phyloP scores from a whole-genome alignment of 1,284 basidiomycete genomes.

The Agaricales sp. region DNA sequence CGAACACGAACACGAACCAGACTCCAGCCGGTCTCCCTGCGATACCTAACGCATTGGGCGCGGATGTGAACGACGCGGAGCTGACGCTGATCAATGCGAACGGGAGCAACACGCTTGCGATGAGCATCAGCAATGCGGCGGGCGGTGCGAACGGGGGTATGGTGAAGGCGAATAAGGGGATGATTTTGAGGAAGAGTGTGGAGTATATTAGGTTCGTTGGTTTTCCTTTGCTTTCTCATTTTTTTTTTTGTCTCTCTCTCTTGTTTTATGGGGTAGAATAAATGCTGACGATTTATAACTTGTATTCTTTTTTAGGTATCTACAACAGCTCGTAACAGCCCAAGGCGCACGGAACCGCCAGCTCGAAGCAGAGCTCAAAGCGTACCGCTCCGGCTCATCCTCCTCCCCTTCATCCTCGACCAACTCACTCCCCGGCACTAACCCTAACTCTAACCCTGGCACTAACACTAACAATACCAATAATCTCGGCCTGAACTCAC shows the following conservation, averaged over 20 bases:
- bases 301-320: slow-evolving; percentile 36
- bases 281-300: too few relatives aligned
- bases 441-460: neutral
- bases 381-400: slow-evolving; percentile 22
- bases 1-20: neutral
- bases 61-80: neutral
- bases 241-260: slow-evolving; percentile 1
- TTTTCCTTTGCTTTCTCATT: slow-evolving; percentile 5
- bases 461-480: neutral
- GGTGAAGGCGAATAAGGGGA: slow-evolving; percentile 84
- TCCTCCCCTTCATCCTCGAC: slow-evolving; percentile 3
- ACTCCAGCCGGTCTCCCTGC: too few relatives aligned
- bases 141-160: slow-evolving; percentile 22
- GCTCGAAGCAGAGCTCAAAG: slow-evolving; percentile 55
- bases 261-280: too few relatives aligned
- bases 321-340: slow-evolving; percentile 73
- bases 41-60: neutral
- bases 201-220: slow-evolving; percentile 66
- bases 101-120: slow-evolving; percentile 23
- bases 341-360: slow-evolving; percentile 70
- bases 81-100: neutral
- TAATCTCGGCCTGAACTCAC: neutral
- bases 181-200: slow-evolving; percentile 81
- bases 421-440: neutral
- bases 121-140: slow-evolving; percentile 13